Percentiles rank a stretch among this genome's conserved stretches.
phyloP scores from a whole-genome alignment of 148 eudicot genomes.

The Chenopodium formosanum region DNA sequence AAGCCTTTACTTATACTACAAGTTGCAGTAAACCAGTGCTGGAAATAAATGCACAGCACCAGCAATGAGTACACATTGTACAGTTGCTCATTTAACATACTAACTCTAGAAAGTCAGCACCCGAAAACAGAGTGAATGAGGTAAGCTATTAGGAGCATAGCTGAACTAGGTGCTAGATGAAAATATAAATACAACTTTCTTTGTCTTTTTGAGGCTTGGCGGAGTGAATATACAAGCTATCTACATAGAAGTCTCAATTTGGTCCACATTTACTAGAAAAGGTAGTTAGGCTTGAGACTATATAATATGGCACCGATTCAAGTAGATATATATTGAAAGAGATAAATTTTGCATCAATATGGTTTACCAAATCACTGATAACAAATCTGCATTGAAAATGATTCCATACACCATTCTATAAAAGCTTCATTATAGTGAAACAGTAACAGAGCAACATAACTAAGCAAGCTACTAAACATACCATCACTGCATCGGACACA shows the following conservation, averaged over 20 bases:
- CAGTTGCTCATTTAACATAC: not conserved
- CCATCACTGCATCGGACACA: constrained; percentile 97
- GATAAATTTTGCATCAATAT: constrained; percentile 4
- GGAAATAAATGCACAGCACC: not conserved
- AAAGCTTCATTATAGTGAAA: constrained; percentile 24
- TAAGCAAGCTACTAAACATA: constrained; percentile 58
- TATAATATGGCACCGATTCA: not conserved
- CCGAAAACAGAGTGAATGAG: not conserved
- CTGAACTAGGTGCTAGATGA: not conserved
- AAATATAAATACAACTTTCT: not conserved
- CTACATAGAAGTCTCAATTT: not conserved
- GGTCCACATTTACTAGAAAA: not conserved
- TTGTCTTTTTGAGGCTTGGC: too few species aligned
- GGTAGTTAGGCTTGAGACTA: not conserved
- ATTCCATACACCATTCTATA: constrained; percentile 12
- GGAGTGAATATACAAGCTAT: not conserved
- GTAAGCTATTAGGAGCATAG: not conserved
- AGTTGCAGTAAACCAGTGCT: not conserved
- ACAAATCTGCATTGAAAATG: not conserved
- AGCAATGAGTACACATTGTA: not conserved
- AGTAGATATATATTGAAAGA: not conserved
- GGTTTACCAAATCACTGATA: not conserved
- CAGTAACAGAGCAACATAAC: constrained; percentile 34
- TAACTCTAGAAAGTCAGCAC: not conserved
- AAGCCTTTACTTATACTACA: not conserved